Evolutionary conservation across 2,329 filamentous ascomycete species (phyloP), one percentile per base, ranked within the genome.

Genomic region (Ophiostoma montium): DNA sequence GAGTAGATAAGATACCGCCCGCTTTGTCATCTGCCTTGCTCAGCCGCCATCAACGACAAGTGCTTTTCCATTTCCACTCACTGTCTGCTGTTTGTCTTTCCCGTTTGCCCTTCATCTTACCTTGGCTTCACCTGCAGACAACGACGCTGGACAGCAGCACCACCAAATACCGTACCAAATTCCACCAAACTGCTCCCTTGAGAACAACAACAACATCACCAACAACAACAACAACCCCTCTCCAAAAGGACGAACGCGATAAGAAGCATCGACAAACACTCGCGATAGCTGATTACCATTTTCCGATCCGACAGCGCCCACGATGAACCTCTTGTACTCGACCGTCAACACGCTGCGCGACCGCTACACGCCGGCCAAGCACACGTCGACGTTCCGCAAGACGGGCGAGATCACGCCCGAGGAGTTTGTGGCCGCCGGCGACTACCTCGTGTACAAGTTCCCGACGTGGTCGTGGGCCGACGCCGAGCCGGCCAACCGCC

Each of bases 401-500:
- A 95, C 89, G 5, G 92, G 92, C 56, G 86, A 96, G 70, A 92
- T 98, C 67, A 96, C 90, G 0, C 90, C 90, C 16, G 90, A 95
- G 62, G 92, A 98, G 73, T 98, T 98, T 66, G 75, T 95, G 46
- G 83, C 85, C 4, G 92, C 92, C 3, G 92, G 92, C 59, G 92
- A 98, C 70, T 98, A 96, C 65, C 80, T 98, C 35, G 89, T 95
- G 61, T 95, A 94, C 80, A 96, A 95, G 71, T 98, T 98, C 68
- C 92, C 90, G 9, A 94, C 90, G 51, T 98, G 92, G 92, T 84
- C 86, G 46, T 98, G 92, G 92, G 81, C 84, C 56, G 86, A 92
- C 59, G 89, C 90, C 57, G 85, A 90, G 49, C 79, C 81, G n/a
- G 77, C 82, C 1, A 75, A 78, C 53, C 86, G 87, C 64, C 83